Percentiles rank a stretch among this genome's conserved stretches.
Evolutionary conservation across 2,329 filamentous ascomycete species (phyloP).

Genomic region (Byssothecium circinans): DNA sequence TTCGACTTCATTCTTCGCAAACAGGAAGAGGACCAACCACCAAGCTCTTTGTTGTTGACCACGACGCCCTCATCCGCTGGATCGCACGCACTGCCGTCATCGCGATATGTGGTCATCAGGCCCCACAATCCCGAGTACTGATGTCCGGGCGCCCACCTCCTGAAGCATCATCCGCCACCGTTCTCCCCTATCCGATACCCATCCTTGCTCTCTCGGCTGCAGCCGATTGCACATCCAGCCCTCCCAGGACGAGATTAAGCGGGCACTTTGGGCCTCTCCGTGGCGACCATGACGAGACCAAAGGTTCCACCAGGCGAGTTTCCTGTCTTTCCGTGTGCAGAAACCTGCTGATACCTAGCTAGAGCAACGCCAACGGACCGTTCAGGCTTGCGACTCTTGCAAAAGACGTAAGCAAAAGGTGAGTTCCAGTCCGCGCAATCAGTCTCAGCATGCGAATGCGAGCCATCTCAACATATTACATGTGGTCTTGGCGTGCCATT

Average conservation of each 20-base stretch:
- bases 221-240: conserved; percentile 17
- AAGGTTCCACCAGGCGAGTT: too few relatives aligned
- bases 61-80: not conserved
- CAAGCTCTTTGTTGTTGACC: not conserved
- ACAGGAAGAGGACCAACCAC: conserved; percentile 9
- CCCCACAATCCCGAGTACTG: conserved; percentile 11
- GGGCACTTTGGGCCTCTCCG: conserved; percentile 24
- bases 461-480: too few relatives aligned
- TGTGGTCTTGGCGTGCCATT: not conserved
- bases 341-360: too few relatives aligned
- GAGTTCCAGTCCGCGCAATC: conserved; percentile 28
- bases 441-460: too few relatives aligned
- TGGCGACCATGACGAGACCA: conserved; percentile 41
- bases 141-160: conserved; percentile 1
- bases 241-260: conserved; percentile 16
- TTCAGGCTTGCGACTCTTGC: conserved; percentile 66
- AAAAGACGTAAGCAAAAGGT: conserved; percentile 70
- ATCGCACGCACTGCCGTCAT: not conserved
- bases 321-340: not conserved
- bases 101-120: conserved; percentile 3
- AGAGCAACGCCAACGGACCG: conserved; percentile 64
- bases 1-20: not conserved
- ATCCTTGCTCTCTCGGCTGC: conserved; percentile 27
- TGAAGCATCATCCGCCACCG: conserved; percentile 4
- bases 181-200: conserved; percentile 34